phyloP scores from a whole-genome alignment of 1,284 basidiomycete genomes.

The Leccinum proliferum region DNA sequence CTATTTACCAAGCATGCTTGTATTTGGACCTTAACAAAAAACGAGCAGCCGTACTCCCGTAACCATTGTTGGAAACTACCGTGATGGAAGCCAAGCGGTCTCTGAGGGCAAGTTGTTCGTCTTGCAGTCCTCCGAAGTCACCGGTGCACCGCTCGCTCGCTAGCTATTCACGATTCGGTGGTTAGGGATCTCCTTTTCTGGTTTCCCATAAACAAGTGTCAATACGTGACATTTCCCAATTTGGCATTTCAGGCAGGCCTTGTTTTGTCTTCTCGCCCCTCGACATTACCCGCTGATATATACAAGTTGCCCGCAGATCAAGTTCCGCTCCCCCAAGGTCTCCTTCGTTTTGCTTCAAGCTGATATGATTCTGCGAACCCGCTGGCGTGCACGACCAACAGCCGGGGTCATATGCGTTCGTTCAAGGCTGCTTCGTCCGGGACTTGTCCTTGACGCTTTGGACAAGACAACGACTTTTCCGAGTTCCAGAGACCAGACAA shows the following conservation, averaged over 20 bases:
- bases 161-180: neutral
- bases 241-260: too few species aligned
- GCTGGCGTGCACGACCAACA: constrained; percentile 49
- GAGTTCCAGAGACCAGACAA: constrained; percentile 76
- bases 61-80: neutral
- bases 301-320: too few species aligned
- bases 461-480: constrained; percentile 73
- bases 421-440: constrained; percentile 1
- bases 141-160: too few species aligned
- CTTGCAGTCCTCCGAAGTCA: neutral
- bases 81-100: too few species aligned
- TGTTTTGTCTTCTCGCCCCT: too few species aligned
- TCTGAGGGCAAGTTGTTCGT: neutral
- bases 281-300: too few species aligned
- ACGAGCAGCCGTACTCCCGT: neutral
- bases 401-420: constrained; percentile 47
- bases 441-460: constrained; percentile 6
- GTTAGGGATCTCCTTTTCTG: constrained; percentile 16
- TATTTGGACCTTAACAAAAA: neutral
- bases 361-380: constrained; percentile 48
- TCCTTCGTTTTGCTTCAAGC: constrained; percentile 58
- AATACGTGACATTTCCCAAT: constrained; percentile 16
- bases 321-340: constrained; percentile 47
- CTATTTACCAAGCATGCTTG: neutral
- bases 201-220: constrained; percentile 10